Percentiles rank a stretch among this genome's conserved stretches.
Conservation (phyloP, 116 monocot species). For the Phalaenopsis hybrid region DNA sequence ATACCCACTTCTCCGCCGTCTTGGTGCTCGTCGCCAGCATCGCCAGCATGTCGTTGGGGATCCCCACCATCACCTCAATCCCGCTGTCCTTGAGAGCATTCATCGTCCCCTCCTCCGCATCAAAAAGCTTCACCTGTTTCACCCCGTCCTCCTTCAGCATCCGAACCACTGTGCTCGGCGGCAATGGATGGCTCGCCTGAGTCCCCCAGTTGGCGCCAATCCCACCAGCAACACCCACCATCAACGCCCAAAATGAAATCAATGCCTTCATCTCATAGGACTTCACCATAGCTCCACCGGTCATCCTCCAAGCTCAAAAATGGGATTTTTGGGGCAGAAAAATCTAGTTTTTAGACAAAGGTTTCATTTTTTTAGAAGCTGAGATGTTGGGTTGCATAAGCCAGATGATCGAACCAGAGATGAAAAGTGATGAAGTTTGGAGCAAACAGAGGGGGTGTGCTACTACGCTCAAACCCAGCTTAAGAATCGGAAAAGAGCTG, state of each 20-base stretch:
- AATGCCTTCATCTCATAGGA: background rate
- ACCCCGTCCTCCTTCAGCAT: conserved; percentile 40
- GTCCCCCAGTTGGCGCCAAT: conserved; percentile 48
- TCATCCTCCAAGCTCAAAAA: background rate
- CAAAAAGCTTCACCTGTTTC: conserved; percentile 42
- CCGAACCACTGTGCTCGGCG: conserved; percentile 31
- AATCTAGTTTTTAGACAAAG: too few relatives aligned
- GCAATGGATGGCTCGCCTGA: conserved; percentile 35
- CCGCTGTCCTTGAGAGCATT: conserved; percentile 18
- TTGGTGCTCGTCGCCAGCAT: conserved; percentile 15
- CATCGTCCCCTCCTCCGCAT: conserved; percentile 28
- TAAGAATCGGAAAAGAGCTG: too few relatives aligned
- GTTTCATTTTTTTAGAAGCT: too few relatives aligned
- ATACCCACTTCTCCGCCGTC: conserved; percentile 34
- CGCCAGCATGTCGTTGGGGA: conserved; percentile 36
- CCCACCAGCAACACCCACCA: conserved; percentile 14
- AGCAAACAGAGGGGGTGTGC: too few relatives aligned
- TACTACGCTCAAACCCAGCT: too few relatives aligned
- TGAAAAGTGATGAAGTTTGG: too few relatives aligned
- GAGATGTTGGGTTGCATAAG: too few relatives aligned
- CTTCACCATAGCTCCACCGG: background rate
- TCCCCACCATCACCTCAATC: conserved; percentile 51
- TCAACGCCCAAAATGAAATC: background rate
- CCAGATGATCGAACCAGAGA: too few relatives aligned
- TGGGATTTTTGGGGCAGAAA: too few relatives aligned